These are phyloP conservation scores for Penicillium nucicola DNA, from an alignment of 495 filamentous ascomycete species.

Conservation along the genomic window DNA sequence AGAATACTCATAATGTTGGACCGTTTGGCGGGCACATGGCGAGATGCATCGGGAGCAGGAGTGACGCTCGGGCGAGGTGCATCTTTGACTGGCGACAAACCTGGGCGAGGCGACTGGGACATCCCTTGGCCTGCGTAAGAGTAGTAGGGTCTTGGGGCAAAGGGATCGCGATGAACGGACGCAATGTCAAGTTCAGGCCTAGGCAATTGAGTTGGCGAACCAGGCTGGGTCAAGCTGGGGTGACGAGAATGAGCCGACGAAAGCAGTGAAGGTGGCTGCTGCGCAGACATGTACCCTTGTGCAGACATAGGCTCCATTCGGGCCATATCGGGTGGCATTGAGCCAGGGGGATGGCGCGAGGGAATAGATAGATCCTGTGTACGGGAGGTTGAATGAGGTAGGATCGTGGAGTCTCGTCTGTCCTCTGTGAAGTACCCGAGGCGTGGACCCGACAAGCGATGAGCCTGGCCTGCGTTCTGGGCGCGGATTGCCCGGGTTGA, in stretches of 20 bases:
- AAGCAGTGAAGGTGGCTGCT: conserved; percentile 27
- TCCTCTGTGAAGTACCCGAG: conserved; percentile 45
- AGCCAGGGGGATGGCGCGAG: conserved; percentile 28
- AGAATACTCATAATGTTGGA: conserved; percentile 59
- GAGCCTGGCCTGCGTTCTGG: conserved; percentile 19
- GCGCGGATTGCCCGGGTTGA: conserved; percentile 26
- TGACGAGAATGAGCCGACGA: conserved; percentile 39
- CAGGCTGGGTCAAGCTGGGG: conserved; percentile 37
- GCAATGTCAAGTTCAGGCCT: conserved; percentile 37
- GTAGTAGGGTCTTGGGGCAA: conserved; percentile 33
- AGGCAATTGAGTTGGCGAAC: conserved; percentile 33
- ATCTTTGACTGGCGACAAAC: conserved; percentile 44
- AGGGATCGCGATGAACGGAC: conserved; percentile 37
- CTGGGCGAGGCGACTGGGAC: conserved; percentile 30
- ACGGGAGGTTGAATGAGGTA: conserved; percentile 26
- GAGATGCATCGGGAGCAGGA: conserved; percentile 34
- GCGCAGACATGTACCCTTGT: conserved; percentile 33
- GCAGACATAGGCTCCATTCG: conserved; percentile 36
- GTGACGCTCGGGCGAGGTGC: conserved; percentile 32
- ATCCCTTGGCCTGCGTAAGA: conserved; percentile 25
- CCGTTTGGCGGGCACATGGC: conserved; percentile 51
- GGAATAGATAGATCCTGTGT: conserved; percentile 31
- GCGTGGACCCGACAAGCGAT: conserved; percentile 37
- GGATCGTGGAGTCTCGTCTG: conserved; percentile 37
- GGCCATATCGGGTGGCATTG: conserved; percentile 30